Evolutionary conservation across 257 asterid species (phyloP).

Genomic region (Ocimum tenuiflorum): DNA sequence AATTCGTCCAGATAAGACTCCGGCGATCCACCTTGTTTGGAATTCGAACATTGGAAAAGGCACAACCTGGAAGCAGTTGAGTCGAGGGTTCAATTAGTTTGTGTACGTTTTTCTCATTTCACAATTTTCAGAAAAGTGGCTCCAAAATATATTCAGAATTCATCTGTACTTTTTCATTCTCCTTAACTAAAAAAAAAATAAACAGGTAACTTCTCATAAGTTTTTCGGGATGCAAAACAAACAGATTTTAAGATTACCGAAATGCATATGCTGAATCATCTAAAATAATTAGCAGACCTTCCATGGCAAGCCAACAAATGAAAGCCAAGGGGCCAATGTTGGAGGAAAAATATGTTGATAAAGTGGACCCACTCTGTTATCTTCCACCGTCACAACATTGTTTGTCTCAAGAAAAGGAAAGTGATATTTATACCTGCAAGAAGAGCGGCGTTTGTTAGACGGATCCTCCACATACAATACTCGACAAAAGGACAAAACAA

Average conservation of each 20-base stretch:
- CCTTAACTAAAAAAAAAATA: too few relatives aligned
- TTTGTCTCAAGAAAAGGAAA: constrained; percentile 82
- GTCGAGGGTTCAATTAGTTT: neutral
- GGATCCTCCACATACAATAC: neutral
- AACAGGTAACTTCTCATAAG: too few relatives aligned
- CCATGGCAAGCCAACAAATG: constrained; percentile 95
- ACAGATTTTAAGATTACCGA: neutral
- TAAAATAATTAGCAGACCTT: constrained; percentile 41
- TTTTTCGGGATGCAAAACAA: too few relatives aligned
- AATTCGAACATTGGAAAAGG: constrained; percentile 74
- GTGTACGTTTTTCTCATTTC: too few relatives aligned
- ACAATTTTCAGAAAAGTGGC: too few relatives aligned
- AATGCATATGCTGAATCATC: neutral
- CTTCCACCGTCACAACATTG: constrained; percentile 65
- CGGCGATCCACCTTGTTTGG: constrained; percentile 90
- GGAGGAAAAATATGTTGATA: constrained; percentile 88
- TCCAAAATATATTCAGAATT: too few relatives aligned
- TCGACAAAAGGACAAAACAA: too few relatives aligned
- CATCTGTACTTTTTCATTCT: too few relatives aligned
- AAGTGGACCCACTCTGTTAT: constrained; percentile 84
- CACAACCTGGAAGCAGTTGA: constrained; percentile 47
- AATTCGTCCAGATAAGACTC: constrained; percentile 65
- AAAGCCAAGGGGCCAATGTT: constrained; percentile 65
- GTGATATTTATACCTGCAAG: constrained; percentile 64
- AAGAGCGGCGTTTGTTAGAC: neutral